phyloP scores from a whole-genome alignment of 371 early-diverging fungal genomes.

The Paraphysoderma sedebokerense region DNA sequence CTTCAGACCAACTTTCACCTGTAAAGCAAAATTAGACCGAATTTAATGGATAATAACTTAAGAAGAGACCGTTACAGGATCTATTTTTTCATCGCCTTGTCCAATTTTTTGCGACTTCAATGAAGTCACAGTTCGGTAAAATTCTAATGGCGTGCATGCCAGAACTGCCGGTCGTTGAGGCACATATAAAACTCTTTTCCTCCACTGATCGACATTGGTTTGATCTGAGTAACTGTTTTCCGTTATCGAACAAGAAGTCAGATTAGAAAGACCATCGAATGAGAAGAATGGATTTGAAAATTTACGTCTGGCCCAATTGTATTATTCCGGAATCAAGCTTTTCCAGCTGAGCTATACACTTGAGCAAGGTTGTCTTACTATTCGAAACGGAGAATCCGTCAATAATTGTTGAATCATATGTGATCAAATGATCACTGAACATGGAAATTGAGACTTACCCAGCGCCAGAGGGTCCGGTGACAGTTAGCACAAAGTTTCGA shows the following conservation, averaged over 20 bases:
- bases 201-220: constrained; percentile 23
- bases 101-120: constrained; percentile 34
- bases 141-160: constrained; percentile 52
- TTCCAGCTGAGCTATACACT: constrained; percentile 58
- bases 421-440: no score
- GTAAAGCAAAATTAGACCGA: no score
- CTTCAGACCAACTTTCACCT: no score
- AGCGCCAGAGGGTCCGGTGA: no score
- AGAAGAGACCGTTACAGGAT: no score
- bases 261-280: background rate
- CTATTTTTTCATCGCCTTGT: no score
- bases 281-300: constrained; percentile 6
- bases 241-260: constrained; percentile 7
- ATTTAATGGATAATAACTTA: no score
- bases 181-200: constrained; percentile 64
- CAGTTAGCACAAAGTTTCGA: no score
- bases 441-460: no score
- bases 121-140: constrained; percentile 32
- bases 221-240: background rate
- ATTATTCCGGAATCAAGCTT: constrained; percentile 46
- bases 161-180: constrained; percentile 63
- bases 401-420: no score
- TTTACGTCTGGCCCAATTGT: constrained; percentile 30
- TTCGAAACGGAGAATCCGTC: no score
- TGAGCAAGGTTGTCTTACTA: constrained; percentile 70